phyloP scores from a whole-genome alignment of 306 rosid species.

The Cicer pinnatifidum region DNA sequence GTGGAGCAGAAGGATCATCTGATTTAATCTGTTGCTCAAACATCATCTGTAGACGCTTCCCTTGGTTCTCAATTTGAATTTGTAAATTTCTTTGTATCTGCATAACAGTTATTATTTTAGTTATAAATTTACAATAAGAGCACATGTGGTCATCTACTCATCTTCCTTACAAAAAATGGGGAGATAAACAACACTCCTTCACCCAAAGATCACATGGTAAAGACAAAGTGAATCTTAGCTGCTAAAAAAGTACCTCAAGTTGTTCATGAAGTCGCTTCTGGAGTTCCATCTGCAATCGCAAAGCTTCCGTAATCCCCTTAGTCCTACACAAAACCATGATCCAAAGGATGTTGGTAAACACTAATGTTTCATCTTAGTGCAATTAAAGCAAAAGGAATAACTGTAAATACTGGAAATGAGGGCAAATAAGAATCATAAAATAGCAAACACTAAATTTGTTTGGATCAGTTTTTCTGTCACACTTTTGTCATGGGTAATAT shows the following conservation, averaged over 20 bases:
- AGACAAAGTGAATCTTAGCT: conserved; percentile 8
- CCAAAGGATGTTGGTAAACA: conserved; percentile 28
- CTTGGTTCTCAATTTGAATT: conserved; percentile 85
- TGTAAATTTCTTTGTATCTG: conserved; percentile 91
- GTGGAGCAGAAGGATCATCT: conserved; percentile 49
- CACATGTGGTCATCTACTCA: conserved; percentile 33
- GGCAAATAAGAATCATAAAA: conserved; percentile 12
- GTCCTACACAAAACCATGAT: conserved; percentile 53
- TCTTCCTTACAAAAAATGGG: not conserved
- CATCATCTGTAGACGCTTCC: conserved; percentile 78
- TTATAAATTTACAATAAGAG: conserved; percentile 32
- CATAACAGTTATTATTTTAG: conserved; percentile 25
- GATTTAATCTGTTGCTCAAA: conserved; percentile 70
- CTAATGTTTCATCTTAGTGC: conserved; percentile 21
- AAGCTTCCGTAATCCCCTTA: conserved; percentile 83
- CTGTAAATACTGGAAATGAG: conserved; percentile 16
- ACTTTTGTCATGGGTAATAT: not conserved
- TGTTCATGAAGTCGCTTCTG: conserved; percentile 98
- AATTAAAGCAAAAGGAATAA: conserved; percentile 22
- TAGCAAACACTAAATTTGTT: conserved; percentile 4
- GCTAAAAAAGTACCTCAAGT: conserved; percentile 73
- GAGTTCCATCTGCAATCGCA: conserved; percentile 93
- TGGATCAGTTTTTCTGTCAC: conserved; percentile 6
- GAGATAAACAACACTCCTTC: conserved; percentile 17
- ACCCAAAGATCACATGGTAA: not conserved